These are phyloP conservation scores for Hygrocybe coccinea DNA, from an alignment of 768 basidiomycete species.

Conservation along the genomic window DNA sequence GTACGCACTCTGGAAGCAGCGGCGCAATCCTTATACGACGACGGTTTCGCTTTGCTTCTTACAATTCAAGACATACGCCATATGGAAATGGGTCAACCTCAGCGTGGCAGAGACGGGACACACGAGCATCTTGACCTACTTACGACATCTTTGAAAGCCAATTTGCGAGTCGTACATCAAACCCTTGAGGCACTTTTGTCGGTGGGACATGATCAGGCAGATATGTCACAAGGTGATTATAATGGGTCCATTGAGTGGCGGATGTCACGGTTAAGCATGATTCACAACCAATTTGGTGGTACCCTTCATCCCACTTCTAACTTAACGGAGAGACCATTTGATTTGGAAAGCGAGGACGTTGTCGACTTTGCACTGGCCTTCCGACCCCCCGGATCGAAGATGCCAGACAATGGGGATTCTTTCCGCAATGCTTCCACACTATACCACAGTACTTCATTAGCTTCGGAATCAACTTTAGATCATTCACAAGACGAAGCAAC, in stretches of 20 bases:
- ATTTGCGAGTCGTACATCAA: constrained; percentile 51
- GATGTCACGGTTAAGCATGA: constrained; percentile 62
- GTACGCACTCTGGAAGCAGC: constrained; percentile 66
- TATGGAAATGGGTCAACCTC: constrained; percentile 28
- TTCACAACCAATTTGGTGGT: constrained; percentile 47
- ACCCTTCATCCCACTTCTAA: constrained; percentile 34
- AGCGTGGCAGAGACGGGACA: constrained; percentile 30
- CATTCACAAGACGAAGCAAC: neutral
- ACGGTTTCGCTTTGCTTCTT: constrained; percentile 55
- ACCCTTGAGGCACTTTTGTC: constrained; percentile 58
- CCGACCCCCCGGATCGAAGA: constrained; percentile 34
- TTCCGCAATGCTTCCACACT: constrained; percentile 23
- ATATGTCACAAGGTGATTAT: constrained; percentile 65
- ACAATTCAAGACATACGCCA: constrained; percentile 51
- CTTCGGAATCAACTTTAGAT: neutral
- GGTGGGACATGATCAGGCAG: constrained; percentile 67
- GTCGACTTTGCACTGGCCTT: constrained; percentile 57
- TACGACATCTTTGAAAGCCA: constrained; percentile 48
- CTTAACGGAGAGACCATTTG: constrained; percentile 21
- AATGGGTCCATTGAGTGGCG: constrained; percentile 74
- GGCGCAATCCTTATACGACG: constrained; percentile 72
- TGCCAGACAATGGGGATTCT: constrained; percentile 23
- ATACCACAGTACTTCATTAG: neutral
- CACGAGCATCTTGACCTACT: constrained; percentile 49
- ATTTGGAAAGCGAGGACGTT: constrained; percentile 47